Base-by-base conservation (phyloP, 352 stramenopile species). In the Phytophthora ohioensis region DNA sequence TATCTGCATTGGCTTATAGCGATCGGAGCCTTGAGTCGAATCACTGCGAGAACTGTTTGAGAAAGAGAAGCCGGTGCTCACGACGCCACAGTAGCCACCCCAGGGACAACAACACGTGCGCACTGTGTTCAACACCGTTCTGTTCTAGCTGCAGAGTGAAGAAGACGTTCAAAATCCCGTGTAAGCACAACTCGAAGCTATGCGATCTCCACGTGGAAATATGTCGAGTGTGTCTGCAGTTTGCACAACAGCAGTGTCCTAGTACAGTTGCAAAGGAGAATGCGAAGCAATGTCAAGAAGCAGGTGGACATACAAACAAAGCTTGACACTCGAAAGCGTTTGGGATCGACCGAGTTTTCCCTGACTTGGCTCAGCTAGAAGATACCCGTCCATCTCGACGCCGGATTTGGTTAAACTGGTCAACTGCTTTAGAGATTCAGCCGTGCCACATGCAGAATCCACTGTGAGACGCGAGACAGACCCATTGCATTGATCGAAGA, bases 331-430 rank as follows among this genome's bases (percentile, higher is more conserved):
- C 11, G 47, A 58, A 12, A 58, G 47, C n/a, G 7, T 27, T 31
- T 58, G 36, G 51, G 27, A 49, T 1, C 36, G 53, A 13, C 43
- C 56, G 32, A n/a, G 31, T 12, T 64, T 64, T 43, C 45, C 51
- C 15, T 34, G 32, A 12, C 56, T 52, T 32, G 15, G 43, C 6
- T 55, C 57, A 27, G 13, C n/a, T 17, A 13, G 36, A n/a, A 12
- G 56, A 64, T 64, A 64, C 31, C 32, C 42, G 32, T 64, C 56
- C 31, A 64, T 64, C 46, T 55, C 56, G 39, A 43, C 55, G 42
- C 55, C 56, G 6, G 56, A 55, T 2, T 17, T 64, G 45, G 31
- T 55, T 4, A 45, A 57, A 34, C 35, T 57, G 51, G 45, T 57
- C 51, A 57, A 57, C 21, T 27, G 21, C 21, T 27, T 27, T 27